A percentile compares a stretch with the other conserved stretches of the same genome.
phyloP scores from a whole-genome alignment of 2,329 filamentous ascomycete species.

The Colletotrichum musae region DNA sequence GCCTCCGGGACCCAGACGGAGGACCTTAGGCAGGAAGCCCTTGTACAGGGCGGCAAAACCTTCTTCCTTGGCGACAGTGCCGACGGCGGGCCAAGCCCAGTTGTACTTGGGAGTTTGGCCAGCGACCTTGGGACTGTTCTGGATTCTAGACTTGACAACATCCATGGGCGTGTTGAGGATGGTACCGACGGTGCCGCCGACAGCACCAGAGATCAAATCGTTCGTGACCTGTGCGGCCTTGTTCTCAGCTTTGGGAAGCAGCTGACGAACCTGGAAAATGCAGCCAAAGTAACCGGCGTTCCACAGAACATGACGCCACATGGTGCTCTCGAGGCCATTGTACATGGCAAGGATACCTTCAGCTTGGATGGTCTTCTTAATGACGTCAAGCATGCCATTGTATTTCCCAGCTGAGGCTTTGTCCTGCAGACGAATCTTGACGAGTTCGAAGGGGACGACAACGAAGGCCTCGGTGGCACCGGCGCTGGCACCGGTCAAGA shows the following conservation, averaged over 20 bases:
- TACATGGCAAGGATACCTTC: conserved; percentile 93
- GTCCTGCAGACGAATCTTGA: conserved; percentile 99
- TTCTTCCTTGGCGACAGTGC: conserved; percentile 92
- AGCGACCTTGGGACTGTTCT: conserved; percentile 89
- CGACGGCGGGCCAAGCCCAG: conserved; percentile 93
- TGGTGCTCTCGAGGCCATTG: conserved; percentile 95
- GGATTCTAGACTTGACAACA: conserved; percentile 97
- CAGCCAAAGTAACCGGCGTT: conserved; percentile 98
- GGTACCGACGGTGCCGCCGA: conserved; percentile 91
- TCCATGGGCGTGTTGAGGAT: conserved; percentile 96
- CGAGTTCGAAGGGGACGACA: conserved; percentile 96
- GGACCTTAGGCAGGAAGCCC: conserved; percentile 95
- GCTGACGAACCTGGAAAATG: conserved; percentile 94
- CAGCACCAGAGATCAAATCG: conserved; percentile 86
- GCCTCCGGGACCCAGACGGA: conserved; percentile 68
- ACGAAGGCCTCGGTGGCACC: conserved; percentile 97
- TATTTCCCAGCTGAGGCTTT: conserved; percentile 92
- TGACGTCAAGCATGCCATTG: conserved; percentile 84
- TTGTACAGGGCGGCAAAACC: conserved; percentile 95
- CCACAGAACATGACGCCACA: conserved; percentile 94
- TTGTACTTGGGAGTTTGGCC: conserved; percentile 94
- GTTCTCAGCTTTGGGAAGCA: conserved; percentile 85
- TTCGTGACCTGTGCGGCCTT: conserved; percentile 88
- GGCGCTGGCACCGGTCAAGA: conserved; percentile 93
- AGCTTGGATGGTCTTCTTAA: conserved; percentile 84